phyloP scores from a whole-genome alignment of 2,329 filamentous ascomycete genomes.

The Westerdykella aurantiaca region DNA sequence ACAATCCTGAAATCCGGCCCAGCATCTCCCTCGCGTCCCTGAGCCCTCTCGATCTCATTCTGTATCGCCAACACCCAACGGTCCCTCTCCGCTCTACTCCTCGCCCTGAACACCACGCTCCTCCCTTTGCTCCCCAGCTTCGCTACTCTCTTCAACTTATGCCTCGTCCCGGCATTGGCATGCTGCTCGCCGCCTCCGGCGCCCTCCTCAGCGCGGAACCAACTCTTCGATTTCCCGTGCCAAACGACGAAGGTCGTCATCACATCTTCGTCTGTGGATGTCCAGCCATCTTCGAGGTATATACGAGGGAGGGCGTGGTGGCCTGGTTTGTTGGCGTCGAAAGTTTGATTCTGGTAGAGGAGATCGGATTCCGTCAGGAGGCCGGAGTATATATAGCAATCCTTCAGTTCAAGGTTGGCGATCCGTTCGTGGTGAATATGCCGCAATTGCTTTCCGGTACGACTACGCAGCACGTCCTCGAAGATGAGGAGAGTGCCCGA shows the following conservation, averaged over 20 bases:
- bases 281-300: constrained; percentile 57
- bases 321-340: constrained; percentile 57
- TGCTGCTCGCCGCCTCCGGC: constrained; percentile 24
- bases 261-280: constrained; percentile 58
- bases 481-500: constrained; percentile 59
- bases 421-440: constrained; percentile 60
- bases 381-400: constrained; percentile 62
- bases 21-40: constrained; percentile 27
- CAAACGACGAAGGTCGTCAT: constrained; percentile 64
- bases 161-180: constrained; percentile 38
- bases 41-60: constrained; percentile 59
- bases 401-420: constrained; percentile 52
- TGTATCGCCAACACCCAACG: constrained; percentile 62
- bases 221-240: constrained; percentile 53
- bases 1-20: constrained; percentile 44
- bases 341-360: constrained; percentile 59
- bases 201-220: constrained; percentile 44
- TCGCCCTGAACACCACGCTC: constrained; percentile 60
- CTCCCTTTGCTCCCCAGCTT: constrained; percentile 56
- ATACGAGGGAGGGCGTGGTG: constrained; percentile 54
- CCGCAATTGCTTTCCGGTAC: constrained; percentile 50
- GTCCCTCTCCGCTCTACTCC: constrained; percentile 60
- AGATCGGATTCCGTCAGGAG: constrained; percentile 58
- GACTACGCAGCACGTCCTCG: constrained; percentile 52
- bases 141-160: constrained; percentile 55